phyloP scores from a whole-genome alignment of 495 filamentous ascomycete species.

The Neurospora tetrasperma region DNA sequence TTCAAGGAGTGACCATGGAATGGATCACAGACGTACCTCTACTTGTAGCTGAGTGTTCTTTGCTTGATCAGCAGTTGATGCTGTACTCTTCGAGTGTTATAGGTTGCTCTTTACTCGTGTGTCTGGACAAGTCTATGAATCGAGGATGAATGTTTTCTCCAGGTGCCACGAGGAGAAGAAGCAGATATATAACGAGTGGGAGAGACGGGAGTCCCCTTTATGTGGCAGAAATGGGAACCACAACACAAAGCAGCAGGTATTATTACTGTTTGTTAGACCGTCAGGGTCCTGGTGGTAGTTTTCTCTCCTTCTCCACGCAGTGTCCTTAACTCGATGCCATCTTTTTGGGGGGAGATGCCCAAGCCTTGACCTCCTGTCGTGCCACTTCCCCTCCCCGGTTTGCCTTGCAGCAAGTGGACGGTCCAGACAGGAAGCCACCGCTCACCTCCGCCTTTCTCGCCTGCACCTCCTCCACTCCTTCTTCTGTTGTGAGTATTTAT shows the following conservation, averaged over 20 bases:
- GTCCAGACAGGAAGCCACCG: neutral
- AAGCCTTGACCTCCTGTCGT: neutral
- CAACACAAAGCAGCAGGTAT: neutral
- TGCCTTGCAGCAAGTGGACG: neutral
- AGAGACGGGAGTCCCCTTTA: slow-evolving; percentile 16
- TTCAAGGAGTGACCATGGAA: neutral
- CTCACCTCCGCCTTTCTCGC: neutral
- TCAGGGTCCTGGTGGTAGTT: neutral
- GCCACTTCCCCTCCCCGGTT: neutral
- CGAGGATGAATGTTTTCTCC: neutral
- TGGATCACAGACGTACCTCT: neutral
- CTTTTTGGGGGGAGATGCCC: neutral
- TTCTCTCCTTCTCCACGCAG: neutral
- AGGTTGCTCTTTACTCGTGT: neutral
- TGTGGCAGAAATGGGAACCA: slow-evolving; percentile 4
- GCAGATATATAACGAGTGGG: neutral
- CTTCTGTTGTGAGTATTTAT: neutral
- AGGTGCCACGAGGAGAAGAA: slow-evolving; percentile 8
- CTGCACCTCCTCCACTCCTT: neutral
- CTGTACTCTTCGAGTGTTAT: neutral
- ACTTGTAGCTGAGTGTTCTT: neutral
- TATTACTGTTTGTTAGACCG: neutral
- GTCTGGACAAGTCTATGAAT: neutral
- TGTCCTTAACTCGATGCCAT: neutral
- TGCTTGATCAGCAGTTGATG: neutral